Evolutionary conservation across 1,139 yeast genomes (phyloP), one percentile per base, ranked within the genome.

Genomic region (Taphrina pruni): DNA sequence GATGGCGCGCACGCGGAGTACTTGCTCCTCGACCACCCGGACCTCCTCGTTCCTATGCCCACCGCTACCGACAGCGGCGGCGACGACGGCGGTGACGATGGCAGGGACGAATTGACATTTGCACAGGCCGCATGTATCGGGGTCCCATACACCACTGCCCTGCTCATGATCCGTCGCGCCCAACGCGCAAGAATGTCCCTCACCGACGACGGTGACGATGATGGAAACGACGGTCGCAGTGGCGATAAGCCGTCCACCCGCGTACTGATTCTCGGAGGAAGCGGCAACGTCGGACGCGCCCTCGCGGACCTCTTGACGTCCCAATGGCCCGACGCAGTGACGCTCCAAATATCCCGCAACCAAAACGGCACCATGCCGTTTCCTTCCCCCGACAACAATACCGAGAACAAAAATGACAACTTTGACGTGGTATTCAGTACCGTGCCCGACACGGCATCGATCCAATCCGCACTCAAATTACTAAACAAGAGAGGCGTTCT

Each of bases 1-100:
- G 62, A 58, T 35, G 62, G 62, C 14, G 62, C 62, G 7, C 62
- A 58, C 26, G 62, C 62, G 2, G 62, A 58, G 26, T 58, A 45
- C 43, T n/a, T 58, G 21, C 12, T 43, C 39, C 9, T 58, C 26
- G 51, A 43, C 26, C 32, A 26, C 32, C 2, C 26, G 7, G 8
- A 20, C 6, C 6, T 7, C 14, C 8, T 45, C 62, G 51, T 35
- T 9, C 6, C 7, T 1, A 58, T 58, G 62, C 62, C 62, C 11
- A 12, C 38, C 7, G 6, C n/a, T 6, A 14, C 43, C 8, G 26
- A 26, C 26, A 4, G 26, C 4, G 26, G 4, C 26, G 26, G 26
- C 26, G 26, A 4, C 4, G 26, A 4, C 26, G 26, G 26, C 26
- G 26, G 26, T 4, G 26, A 26, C 26, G 26, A 26, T 4, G 26